These are phyloP conservation scores for Quillaja saponaria DNA, from an alignment of 306 rosid species.

Conservation along the genomic window DNA sequence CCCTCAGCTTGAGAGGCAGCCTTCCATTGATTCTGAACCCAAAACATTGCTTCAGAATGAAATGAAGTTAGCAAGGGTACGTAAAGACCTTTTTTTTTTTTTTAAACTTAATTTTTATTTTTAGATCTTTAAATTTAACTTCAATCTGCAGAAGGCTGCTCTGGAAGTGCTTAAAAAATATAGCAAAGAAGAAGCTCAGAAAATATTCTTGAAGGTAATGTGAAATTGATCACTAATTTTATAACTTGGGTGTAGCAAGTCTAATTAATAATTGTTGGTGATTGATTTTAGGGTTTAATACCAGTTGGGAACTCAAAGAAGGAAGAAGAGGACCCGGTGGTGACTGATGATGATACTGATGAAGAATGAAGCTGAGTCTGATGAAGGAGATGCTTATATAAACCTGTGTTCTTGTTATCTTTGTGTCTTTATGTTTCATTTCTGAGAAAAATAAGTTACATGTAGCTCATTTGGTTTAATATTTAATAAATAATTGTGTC, in stretches of 20 bases:
- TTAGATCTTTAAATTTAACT: background rate
- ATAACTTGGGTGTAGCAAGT: no score
- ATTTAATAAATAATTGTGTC: background rate
- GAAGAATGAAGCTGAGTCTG: background rate
- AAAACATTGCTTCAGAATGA: slow-evolving; percentile 39
- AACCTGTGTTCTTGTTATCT: no score
- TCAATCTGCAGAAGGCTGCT: slow-evolving; percentile 36
- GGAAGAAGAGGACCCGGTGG: background rate
- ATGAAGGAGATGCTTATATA: no score
- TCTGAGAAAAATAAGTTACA: no score
- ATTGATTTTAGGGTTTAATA: slow-evolving; percentile 34
- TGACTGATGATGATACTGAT: slow-evolving; percentile 20
- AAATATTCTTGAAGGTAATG: slow-evolving; percentile 41
- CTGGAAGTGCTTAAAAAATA: slow-evolving; percentile 30
- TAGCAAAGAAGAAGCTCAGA: slow-evolving; percentile 38
- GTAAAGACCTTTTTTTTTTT: background rate
- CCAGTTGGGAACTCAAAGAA: slow-evolving; percentile 12
- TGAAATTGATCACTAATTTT: background rate
- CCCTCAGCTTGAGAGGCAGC: slow-evolving; percentile 32
- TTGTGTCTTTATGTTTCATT: no score
- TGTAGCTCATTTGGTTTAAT: no score
- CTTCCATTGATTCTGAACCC: slow-evolving; percentile 48
- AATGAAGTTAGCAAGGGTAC: slow-evolving; percentile 42
- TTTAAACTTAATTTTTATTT: background rate
- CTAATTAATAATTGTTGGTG: no score